Evolutionary conservation across 306 rosid species (phyloP), one percentile per base, ranked within the genome.

Genomic region (Trifolium subterraneum): DNA sequence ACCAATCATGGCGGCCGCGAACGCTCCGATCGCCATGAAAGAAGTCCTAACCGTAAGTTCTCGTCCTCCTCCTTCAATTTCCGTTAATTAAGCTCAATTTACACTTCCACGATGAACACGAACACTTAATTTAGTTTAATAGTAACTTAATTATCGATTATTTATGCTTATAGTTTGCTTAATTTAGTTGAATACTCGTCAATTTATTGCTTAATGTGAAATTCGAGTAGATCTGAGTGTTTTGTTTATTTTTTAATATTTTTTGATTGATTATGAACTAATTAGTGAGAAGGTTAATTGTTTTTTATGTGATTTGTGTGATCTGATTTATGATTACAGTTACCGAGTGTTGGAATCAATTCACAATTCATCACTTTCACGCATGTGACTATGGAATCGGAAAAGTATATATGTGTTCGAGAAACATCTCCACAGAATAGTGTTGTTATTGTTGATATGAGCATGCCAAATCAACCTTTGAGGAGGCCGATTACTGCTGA

Each of bases 11-110:
- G 97, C 98, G 86, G 96, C 97, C 68, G 97, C 98, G 31, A 93
- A 79, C 79, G 98, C 98, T 81, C 98, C 98, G 93, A 93, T 93
- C 96, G 83, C 98, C 94, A 91, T 93, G 98, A 89, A 84, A 75
- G 98, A 93, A 80, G 96, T 91, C 80, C 76, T 93, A 44, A 93
- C 98, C 31, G 98, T 93, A 27, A 82, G 91, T 84, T 29, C 58
- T 55, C 0, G 10, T 20, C n/a, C n/a, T 10, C 23, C 4, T 27
- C 33, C 6, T 56, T 23, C 36, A 8, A 56, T 56, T 56, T 56
- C 63, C 0, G 6, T 56, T 56, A 35, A 36, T 1, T 36, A 7
- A 36, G 39, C 39, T 36, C 9, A 36, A 36, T 36, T 8, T 29
- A 29, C 6, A 29, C 33, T 29, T 29, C 33, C 33, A 29, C 8